Evolutionary conservation across 345 rosid species (phyloP).

Genomic region (Populus ilicifolia): DNA sequence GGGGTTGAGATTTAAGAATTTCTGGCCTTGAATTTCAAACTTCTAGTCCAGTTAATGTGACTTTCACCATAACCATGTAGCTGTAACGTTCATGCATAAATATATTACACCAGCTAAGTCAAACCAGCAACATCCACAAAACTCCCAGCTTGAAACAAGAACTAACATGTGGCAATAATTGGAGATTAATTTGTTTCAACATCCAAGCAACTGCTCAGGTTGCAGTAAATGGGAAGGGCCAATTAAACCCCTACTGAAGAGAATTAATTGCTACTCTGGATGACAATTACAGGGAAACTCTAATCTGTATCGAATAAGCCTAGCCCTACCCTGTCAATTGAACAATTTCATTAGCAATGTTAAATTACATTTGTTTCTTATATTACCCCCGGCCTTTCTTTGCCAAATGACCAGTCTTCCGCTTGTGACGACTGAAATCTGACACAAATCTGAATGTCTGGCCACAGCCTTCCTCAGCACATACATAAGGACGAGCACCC

Average conservation of each 20-base stretch:
- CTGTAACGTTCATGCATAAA: no score
- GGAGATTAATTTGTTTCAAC: neutral
- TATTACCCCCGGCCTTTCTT: slow-evolving; percentile 37
- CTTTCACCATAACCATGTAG: no score
- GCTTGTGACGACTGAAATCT: slow-evolving; percentile 89
- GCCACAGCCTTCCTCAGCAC: slow-evolving; percentile 77
- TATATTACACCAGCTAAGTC: neutral
- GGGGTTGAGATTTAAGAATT: no score
- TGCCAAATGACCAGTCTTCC: slow-evolving; percentile 89
- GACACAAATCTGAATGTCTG: slow-evolving; percentile 94
- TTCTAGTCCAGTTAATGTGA: no score
- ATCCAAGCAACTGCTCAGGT: neutral
- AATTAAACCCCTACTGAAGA: slow-evolving; percentile 12
- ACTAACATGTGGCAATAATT: neutral
- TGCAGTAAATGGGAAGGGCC: slow-evolving; percentile 20
- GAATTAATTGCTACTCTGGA: slow-evolving; percentile 22
- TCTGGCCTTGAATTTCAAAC: no score
- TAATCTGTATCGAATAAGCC: slow-evolving; percentile 21
- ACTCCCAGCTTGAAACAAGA: neutral
- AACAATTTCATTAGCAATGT: slow-evolving; percentile 39
- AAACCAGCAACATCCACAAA: neutral
- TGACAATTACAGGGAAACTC: slow-evolving; percentile 30
- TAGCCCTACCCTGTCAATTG: slow-evolving; percentile 28
- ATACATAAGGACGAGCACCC: slow-evolving; percentile 84
- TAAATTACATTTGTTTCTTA: slow-evolving; percentile 16